Percentiles rank a stretch among this genome's conserved stretches.
These are phyloP conservation scores for Pichia sp. DNA, from an alignment of 1,139 yeast genomes.

Conservation along the genomic window DNA sequence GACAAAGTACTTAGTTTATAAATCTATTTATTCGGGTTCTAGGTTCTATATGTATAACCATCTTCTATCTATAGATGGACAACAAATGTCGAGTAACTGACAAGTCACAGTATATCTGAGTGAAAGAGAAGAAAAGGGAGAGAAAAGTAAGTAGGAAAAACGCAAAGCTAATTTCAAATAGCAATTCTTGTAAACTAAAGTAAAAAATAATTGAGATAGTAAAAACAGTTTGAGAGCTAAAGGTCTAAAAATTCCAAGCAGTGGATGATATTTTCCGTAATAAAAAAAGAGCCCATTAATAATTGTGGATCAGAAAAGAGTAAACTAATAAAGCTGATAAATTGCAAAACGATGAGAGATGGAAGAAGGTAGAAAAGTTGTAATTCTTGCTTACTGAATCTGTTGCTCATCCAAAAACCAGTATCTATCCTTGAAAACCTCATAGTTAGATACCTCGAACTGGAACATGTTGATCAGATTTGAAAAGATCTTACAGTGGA, in stretches of 20 bases:
- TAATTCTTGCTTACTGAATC: not conserved
- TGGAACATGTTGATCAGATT: constrained; percentile 33
- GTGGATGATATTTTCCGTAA: not conserved
- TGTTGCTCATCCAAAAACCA: constrained; percentile 22
- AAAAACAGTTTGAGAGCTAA: not conserved
- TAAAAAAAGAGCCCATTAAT: not conserved
- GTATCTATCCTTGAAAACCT: constrained; percentile 26
- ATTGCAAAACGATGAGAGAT: not conserved
- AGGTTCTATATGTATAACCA: not conserved
- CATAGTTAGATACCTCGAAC: constrained; percentile 29
- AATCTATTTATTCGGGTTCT: not conserved
- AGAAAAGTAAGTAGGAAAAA: not conserved
- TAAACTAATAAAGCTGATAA: not conserved
- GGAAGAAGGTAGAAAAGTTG: not conserved
- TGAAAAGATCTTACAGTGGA: constrained; percentile 33
- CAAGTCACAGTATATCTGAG: not conserved
- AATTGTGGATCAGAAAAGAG: not conserved
- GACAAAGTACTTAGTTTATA: not conserved
- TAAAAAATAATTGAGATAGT: not conserved
- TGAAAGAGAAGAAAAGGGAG: not conserved
- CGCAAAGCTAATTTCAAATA: not conserved
- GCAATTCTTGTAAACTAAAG: not conserved
- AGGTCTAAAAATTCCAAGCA: not conserved
- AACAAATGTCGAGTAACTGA: not conserved
- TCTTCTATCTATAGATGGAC: not conserved